Evolutionary conservation across 2,329 filamentous ascomycete species (phyloP).

Genomic region (Trichoderma pleuroti): DNA sequence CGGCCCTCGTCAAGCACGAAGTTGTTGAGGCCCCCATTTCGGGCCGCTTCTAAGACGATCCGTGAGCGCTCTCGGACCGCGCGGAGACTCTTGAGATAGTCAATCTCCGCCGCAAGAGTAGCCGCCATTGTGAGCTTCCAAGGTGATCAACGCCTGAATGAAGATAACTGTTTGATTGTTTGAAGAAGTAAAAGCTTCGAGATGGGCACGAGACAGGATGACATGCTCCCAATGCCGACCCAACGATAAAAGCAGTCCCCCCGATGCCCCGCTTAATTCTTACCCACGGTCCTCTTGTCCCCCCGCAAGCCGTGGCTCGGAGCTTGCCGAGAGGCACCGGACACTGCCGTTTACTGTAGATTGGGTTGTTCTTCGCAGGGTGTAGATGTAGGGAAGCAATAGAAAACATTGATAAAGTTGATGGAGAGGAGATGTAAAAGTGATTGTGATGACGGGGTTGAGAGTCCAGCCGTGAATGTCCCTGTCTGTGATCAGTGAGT

Average conservation of each 20-base stretch:
- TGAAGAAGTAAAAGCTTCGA: not conserved
- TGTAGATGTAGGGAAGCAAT: not conserved
- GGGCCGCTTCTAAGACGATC: slow-evolving; percentile 36
- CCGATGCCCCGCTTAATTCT: slow-evolving; percentile 8
- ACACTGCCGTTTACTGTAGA: not conserved
- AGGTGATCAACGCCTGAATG: not conserved
- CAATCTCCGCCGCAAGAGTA: not conserved
- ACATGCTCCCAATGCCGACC: slow-evolving; percentile 11
- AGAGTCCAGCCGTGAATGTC: not conserved
- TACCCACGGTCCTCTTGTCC: not conserved
- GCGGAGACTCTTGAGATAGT: slow-evolving; percentile 36
- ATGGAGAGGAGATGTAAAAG: not conserved
- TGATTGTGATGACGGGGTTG: not conserved
- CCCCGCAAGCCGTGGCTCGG: slow-evolving; percentile 1
- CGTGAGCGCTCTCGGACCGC: slow-evolving; percentile 36
- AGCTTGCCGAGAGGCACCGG: slow-evolving; percentile 15
- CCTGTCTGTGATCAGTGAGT: not conserved
- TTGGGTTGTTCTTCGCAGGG: not conserved
- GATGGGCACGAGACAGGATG: not conserved
- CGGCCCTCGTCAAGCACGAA: slow-evolving; percentile 40
- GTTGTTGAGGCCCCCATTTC: slow-evolving; percentile 37
- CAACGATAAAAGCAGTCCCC: not conserved
- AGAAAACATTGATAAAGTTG: not conserved
- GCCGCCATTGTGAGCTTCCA: not conserved
- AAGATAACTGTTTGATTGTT: not conserved